These are phyloP conservation scores for Geotrichum ghanense DNA, from an alignment of 805 yeast genomes.

Conservation along the genomic window DNA sequence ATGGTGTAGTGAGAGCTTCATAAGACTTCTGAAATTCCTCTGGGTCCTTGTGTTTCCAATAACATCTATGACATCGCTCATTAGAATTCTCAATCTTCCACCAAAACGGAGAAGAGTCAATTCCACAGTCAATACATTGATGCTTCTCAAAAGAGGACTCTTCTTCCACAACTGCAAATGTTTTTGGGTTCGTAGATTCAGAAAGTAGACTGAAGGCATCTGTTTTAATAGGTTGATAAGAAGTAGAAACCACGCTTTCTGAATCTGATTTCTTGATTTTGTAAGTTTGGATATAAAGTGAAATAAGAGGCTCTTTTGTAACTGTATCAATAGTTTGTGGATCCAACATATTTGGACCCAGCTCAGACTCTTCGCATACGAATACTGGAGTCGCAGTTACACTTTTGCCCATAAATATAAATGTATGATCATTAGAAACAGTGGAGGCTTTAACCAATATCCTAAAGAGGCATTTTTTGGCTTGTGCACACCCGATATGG, in stretches of 20 bases:
- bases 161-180: slow-evolving; percentile 8
- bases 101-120: slow-evolving; percentile 10
- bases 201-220: background rate
- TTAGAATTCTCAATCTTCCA: background rate
- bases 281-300: background rate
- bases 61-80: slow-evolving; percentile 10
- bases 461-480: slow-evolving; percentile 25
- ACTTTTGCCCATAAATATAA: background rate
- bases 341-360: background rate
- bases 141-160: slow-evolving; percentile 2
- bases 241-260: too few species aligned
- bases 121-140: slow-evolving; percentile 7
- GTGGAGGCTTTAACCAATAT: slow-evolving; percentile 39
- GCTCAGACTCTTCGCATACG: background rate
- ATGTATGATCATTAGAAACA: slow-evolving; percentile 13
- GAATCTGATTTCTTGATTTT: background rate
- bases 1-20: background rate
- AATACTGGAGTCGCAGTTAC: background rate
- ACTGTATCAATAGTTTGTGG: background rate
- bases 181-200: background rate
- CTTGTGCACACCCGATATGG: slow-evolving; percentile 52
- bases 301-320: background rate
- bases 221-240: too few species aligned
- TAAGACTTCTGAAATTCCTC: slow-evolving; percentile 7
- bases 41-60: slow-evolving; percentile 9